phyloP scores from a whole-genome alignment of 805 yeast species.

The Kazachstania psychrophila region DNA sequence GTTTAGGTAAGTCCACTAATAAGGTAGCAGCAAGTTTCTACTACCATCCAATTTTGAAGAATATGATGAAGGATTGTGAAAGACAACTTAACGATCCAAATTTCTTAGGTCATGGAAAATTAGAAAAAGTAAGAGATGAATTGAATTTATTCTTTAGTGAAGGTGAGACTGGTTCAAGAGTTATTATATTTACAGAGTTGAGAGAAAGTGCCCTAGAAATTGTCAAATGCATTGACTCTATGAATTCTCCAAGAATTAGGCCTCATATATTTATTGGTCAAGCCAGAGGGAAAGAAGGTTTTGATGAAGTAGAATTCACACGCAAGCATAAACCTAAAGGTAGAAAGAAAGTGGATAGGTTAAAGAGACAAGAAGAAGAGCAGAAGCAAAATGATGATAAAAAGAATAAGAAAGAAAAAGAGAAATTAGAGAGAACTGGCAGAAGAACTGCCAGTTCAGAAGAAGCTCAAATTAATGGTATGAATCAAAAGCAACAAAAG shows the following conservation, averaged over 20 bases:
- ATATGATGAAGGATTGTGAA: slow-evolving; percentile 39
- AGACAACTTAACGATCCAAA: slow-evolving; percentile 31
- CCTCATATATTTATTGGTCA: slow-evolving; percentile 95
- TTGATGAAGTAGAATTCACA: slow-evolving; percentile 46
- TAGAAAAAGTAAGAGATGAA: slow-evolving; percentile 50
- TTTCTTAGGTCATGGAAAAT: slow-evolving; percentile 61
- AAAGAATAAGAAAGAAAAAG: slow-evolving; percentile 26
- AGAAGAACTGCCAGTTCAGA: slow-evolving; percentile 57
- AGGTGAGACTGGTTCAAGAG: slow-evolving; percentile 48
- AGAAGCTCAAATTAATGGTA: slow-evolving; percentile 69
- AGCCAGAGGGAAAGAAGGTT: slow-evolving; percentile 60
- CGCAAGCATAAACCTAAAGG: slow-evolving; percentile 39
- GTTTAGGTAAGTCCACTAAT: slow-evolving; percentile 53
- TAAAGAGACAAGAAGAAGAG: slow-evolving; percentile 29
- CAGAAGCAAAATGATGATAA: slow-evolving; percentile 24
- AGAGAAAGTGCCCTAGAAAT: slow-evolving; percentile 88
- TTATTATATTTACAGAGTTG: slow-evolving; percentile 78
- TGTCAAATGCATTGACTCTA: slow-evolving; percentile 49
- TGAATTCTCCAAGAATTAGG: slow-evolving; percentile 32
- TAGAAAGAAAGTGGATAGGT: slow-evolving; percentile 32
- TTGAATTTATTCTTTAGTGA: slow-evolving; percentile 44
- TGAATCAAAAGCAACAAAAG: slow-evolving; percentile 85
- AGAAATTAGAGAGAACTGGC: slow-evolving; percentile 28
- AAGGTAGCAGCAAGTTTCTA: slow-evolving; percentile 55
- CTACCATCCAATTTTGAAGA: slow-evolving; percentile 39